phyloP scores from a whole-genome alignment of 2,329 filamentous ascomycete species.

The Pseudogymnoascus sp. region DNA sequence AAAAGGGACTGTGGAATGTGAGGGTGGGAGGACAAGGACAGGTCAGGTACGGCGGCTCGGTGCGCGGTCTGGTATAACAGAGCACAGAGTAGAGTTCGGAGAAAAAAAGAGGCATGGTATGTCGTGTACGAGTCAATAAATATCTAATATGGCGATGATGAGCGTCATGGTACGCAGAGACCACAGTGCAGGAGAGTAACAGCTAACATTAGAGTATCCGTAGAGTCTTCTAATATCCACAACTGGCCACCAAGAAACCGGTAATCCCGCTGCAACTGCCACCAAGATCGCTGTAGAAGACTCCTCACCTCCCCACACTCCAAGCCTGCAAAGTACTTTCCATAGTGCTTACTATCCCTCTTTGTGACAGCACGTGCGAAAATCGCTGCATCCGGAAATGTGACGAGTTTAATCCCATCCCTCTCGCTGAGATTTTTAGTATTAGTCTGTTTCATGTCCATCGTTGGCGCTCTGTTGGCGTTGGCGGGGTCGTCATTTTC shows the following conservation, averaged over 20 bases:
- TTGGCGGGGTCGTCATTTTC: neutral
- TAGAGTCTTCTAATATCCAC: neutral
- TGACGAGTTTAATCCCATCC: neutral
- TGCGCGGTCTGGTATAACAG: neutral
- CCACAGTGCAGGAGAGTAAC: neutral
- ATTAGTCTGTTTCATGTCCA: slow-evolving; percentile 1
- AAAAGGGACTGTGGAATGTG: neutral
- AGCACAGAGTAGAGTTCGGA: neutral
- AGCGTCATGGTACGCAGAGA: slow-evolving; percentile 1
- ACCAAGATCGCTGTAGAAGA: neutral
- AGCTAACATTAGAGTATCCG: neutral
- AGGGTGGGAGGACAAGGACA: neutral
- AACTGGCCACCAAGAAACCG: neutral
- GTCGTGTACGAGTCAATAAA: neutral
- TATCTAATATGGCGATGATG: neutral
- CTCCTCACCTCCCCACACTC: neutral
- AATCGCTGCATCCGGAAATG: neutral
- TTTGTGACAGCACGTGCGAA: slow-evolving; percentile 4
- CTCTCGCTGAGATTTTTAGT: neutral
- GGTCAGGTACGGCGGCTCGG: neutral
- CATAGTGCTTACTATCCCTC: neutral
- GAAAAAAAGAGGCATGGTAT: neutral
- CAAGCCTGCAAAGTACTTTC: neutral
- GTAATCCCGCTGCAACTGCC: neutral
- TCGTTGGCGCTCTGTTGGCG: neutral